Evolutionary conservation across 306 rosid species (phyloP).

Genomic region (Sechiopsis laciniata): DNA sequence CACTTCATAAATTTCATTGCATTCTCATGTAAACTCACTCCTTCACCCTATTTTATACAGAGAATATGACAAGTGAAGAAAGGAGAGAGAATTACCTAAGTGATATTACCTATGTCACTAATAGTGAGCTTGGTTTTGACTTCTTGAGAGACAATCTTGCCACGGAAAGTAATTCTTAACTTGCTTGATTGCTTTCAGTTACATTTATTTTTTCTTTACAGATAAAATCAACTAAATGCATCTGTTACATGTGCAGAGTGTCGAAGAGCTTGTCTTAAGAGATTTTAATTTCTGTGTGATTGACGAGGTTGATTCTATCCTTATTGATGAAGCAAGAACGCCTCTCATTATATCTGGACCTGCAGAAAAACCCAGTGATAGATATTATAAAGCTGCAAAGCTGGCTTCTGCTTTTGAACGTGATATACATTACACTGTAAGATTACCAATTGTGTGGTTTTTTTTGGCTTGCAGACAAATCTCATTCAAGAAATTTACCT

Average conservation of each 20-base stretch:
- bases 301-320: conserved; percentile 99
- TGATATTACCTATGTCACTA: conserved; percentile 93
- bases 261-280: conserved; percentile 90
- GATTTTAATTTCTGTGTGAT: conserved; percentile 79
- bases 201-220: conserved; percentile 22
- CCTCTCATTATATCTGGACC: conserved; percentile 97
- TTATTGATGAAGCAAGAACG: conserved; percentile 95
- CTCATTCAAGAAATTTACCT: too few species aligned
- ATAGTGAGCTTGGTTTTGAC: conserved; percentile 98
- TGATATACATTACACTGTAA: conserved; percentile 91
- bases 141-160: conserved; percentile 97
- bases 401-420: conserved; percentile 82
- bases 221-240: conserved; percentile 27
- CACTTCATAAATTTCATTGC: neutral
- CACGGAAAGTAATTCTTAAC: conserved; percentile 95
- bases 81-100: conserved; percentile 84
- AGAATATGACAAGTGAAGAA: conserved; percentile 93
- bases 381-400: conserved; percentile 87
- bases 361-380: conserved; percentile 90
- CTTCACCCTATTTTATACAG: conserved; percentile 37
- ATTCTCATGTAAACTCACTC: neutral
- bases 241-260: conserved; percentile 61
- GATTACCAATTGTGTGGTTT: neutral
- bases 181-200: conserved; percentile 34
- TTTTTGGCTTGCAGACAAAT: too few species aligned